Base-by-base conservation (phyloP, 164 flowering plant genomes). In the Magnolia changhungtana region DNA sequence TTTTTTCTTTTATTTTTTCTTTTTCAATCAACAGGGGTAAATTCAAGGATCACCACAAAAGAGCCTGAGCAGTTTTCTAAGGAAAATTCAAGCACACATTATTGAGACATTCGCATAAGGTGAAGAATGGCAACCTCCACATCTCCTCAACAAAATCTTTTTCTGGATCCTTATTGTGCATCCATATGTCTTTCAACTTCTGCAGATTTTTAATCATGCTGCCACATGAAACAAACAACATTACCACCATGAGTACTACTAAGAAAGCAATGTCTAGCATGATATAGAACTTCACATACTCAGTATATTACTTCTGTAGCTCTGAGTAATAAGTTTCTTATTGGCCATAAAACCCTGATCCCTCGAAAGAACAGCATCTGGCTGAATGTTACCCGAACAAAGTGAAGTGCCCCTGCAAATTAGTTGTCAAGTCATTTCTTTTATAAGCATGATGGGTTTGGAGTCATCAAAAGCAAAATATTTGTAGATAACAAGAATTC, bases 381-480 rank as follows among this genome's bases (percentile, higher is more conserved):
- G 97, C 75, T 93, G 97, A 82, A 87, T 84, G 75, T 83, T 69
- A 72, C 96, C 95, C 51, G 91, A 92, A 85, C 94, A 90, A 72
- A 95, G 85, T 66, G 85, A 83, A 83, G 88, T 69, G 50, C 88
- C 85, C 98, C 98, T 95, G 90, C 82, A 90, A 80, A 55, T 63
- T 63, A 85, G 7, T 37, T 66, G 29, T 66, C 37, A 21, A 66
- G 13, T 66, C 69, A 66, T 27, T 27, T 24, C 31, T 11, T 10
- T 27, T 9, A 21, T 21, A 66, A 66, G 31, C 69, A 21, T 66
- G 29, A 21, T 21, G 14, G 21, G 14, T 24, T 11, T 21, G 3
- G 14, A 66, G 21, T 11, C 24, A 24, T 20, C 68, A 24, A 66
- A 66, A 66, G 8, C 8, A 63, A 63, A 63, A 63, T 4, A n/a